A percentile compares a stretch with the other conserved stretches of the same genome.
Evolutionary conservation across 2,329 filamentous ascomycete species (phyloP).

Genomic region (Pseudogymnoascus sp.): DNA sequence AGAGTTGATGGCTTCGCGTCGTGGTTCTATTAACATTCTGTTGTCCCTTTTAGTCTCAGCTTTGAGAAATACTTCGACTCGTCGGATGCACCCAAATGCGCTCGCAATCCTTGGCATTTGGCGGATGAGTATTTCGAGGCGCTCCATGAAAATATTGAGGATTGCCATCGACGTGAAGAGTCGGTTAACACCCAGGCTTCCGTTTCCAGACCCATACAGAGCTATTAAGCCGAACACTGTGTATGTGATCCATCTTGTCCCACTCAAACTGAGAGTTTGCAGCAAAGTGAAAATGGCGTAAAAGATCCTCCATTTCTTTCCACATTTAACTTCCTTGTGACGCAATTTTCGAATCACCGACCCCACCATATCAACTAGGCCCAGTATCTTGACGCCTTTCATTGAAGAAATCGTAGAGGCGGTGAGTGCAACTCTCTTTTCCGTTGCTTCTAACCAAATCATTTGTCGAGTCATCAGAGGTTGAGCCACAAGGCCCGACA

Average conservation of each 20-base stretch:
- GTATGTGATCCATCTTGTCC: conserved; percentile 9
- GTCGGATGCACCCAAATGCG: neutral
- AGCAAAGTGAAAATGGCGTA: conserved; percentile 3
- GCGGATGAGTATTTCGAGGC: conserved; percentile 9
- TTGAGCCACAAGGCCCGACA: neutral
- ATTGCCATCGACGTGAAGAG: conserved; percentile 6
- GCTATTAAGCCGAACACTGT: neutral
- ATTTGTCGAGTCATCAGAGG: conserved; percentile 16
- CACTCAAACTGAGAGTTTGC: neutral
- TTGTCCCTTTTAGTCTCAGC: neutral
- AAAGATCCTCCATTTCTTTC: neutral
- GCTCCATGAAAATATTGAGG: conserved; percentile 8
- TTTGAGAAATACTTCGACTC: neutral
- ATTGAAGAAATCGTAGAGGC: conserved; percentile 35
- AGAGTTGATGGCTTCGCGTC: neutral
- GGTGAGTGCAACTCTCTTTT: conserved; percentile 34
- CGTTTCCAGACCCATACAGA: neutral
- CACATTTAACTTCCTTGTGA: neutral
- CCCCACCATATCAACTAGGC: conserved; percentile 29
- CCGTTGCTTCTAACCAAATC: conserved; percentile 34
- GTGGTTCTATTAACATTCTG: neutral
- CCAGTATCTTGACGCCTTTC: conserved; percentile 39
- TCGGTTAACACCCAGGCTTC: neutral
- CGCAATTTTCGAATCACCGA: neutral
- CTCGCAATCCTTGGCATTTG: conserved; percentile 2